These are phyloP conservation scores for Arthrobotrys musiformis DNA, from an alignment of 2,329 filamentous ascomycete genomes.

Conservation along the genomic window DNA sequence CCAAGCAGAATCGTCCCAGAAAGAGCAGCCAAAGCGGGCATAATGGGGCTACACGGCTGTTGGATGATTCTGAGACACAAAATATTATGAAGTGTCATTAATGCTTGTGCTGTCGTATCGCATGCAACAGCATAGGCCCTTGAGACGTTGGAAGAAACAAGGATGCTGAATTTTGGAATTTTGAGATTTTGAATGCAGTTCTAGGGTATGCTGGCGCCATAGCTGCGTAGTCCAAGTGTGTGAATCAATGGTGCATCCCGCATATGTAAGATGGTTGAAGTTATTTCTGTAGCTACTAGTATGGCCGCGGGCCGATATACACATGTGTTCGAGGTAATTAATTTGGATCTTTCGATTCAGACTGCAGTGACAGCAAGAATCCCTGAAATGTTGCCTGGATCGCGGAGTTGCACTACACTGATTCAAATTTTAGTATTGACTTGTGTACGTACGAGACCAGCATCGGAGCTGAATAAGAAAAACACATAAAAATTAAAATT, in stretches of 20 bases:
- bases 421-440: not conserved
- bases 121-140: not conserved
- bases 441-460: no score
- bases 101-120: slow-evolving; percentile 13
- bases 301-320: not conserved
- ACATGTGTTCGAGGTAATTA: not conserved
- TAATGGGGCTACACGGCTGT: not conserved
- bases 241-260: not conserved
- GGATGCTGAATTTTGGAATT: not conserved
- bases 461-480: not conserved
- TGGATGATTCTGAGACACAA: slow-evolving; percentile 7
- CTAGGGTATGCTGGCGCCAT: not conserved
- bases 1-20: not conserved
- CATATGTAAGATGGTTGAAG: not conserved
- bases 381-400: slow-evolving; percentile 23
- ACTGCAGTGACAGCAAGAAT: not conserved
- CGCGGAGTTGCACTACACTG: not conserved
- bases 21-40: not conserved
- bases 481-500: no score
- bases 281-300: no score
- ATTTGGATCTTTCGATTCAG: not conserved
- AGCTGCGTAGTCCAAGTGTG: not conserved
- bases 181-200: not conserved
- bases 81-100: slow-evolving; percentile 1
- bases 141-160: not conserved